Conservation (phyloP, 768 basidiomycete genomes). For the Asterophora lycoperdoides region DNA sequence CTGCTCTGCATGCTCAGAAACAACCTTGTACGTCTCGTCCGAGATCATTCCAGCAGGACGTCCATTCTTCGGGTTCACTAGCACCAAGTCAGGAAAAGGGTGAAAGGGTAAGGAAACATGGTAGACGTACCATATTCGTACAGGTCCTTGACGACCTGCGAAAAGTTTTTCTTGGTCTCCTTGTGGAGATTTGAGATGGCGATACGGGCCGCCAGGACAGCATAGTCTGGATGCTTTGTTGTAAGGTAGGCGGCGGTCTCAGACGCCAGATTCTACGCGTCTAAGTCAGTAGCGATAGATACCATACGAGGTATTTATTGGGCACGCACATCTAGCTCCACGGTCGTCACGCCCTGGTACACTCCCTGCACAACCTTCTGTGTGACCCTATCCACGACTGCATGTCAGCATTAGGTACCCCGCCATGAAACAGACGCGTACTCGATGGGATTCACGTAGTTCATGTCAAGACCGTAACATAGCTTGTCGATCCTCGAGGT, state of each 20-base stretch:
- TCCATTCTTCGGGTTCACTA: slow-evolving; percentile 95
- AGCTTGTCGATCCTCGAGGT: slow-evolving; percentile 85
- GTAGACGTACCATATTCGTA: slow-evolving; percentile 71
- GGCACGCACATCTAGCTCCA: slow-evolving; percentile 85
- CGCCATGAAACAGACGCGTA: slow-evolving; percentile 28
- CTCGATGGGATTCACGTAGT: slow-evolving; percentile 94
- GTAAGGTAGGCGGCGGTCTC: slow-evolving; percentile 98
- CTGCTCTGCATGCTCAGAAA: slow-evolving; percentile 73
- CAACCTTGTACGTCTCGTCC: slow-evolving; percentile 75
- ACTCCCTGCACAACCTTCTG: slow-evolving; percentile 93
- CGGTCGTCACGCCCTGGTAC: slow-evolving; percentile 94
- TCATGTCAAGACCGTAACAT: slow-evolving; percentile 91
- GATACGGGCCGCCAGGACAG: slow-evolving; percentile 96
- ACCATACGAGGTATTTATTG: not conserved
- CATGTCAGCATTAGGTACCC: not conserved
- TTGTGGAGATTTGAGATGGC: slow-evolving; percentile 99
- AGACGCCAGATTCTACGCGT: slow-evolving; percentile 83
- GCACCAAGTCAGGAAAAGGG: not conserved
- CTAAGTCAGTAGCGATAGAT: not conserved
- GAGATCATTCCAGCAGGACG: slow-evolving; percentile 88
- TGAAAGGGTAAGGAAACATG: not conserved
- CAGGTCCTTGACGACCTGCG: slow-evolving; percentile 85
- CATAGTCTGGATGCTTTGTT: slow-evolving; percentile 96
- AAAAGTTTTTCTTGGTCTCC: slow-evolving; percentile 97
- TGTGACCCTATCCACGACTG: slow-evolving; percentile 53